Base-by-base conservation (phyloP, 1,284 basidiomycete genomes). In the Ganoderma sp. region DNA sequence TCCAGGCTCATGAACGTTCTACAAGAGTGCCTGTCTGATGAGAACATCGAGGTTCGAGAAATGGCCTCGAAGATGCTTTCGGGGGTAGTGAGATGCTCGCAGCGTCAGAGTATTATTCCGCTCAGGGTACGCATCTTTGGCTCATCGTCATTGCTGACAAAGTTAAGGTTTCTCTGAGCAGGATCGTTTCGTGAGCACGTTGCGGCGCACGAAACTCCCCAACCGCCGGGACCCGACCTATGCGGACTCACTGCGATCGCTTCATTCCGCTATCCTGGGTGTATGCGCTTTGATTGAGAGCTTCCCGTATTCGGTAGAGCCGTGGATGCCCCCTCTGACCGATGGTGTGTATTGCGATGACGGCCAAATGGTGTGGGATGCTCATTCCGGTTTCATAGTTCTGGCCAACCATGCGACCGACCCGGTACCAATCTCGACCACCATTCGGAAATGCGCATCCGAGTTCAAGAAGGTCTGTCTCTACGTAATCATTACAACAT, bases 41-140 rank as follows among this genome's bases (percentile, higher is more conserved):
- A 94, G 76, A 97, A 97, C 76, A 90, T 97, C 64, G 96, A 98
- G 81, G 96, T 98, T 39, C 88, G 96, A 69, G 94, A 96, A 79
- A 96, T 94, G 86, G 94, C 95, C n/a, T 94, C 94, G 5, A 91
- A 91, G 81, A 93, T 95, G 52, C 83, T 99, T 42, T 93, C 94
- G 22, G 94, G 95, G 25, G 91, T 99, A 73, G 88, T 99, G 45
- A 87, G 97, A 71, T 98, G 96, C 77, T 97, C 96, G 14, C 96
- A 98, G 78, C 87, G 97, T 65, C 88, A 94, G 69, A 93, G 92
- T 75, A 96, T 99, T 74, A 82, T 93, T 62, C 90, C 92, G 6
- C 83, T 99, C 73, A 95, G 93, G 87, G 94, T 93, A 76, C 71
- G 78, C 61, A 59, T 42, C 12, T n/a, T 22, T 42, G 50, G 45